Percentiles rank a stretch among this genome's conserved stretches.
Evolutionary conservation across 106 monocot species (phyloP).

Genomic region (Agapanthus africanus): DNA sequence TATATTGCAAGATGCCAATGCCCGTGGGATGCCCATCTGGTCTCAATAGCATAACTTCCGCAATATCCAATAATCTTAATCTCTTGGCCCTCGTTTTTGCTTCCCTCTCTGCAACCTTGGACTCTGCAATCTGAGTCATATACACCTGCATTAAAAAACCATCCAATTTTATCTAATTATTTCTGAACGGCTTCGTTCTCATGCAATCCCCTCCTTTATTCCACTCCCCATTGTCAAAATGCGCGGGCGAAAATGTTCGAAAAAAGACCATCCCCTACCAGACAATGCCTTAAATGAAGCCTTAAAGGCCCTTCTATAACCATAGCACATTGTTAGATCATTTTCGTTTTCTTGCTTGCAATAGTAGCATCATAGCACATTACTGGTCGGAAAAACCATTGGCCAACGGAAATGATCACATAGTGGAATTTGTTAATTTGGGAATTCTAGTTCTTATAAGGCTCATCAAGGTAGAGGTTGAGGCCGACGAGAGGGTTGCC

Average conservation of each 20-base stretch:
- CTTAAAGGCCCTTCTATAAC: no score
- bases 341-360: background rate
- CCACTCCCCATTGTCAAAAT: conserved; percentile 35
- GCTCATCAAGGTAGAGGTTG: conserved; percentile 18
- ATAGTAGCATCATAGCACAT: conserved; percentile 12
- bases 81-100: conserved; percentile 26
- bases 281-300: background rate
- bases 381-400: conserved; percentile 21
- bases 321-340: conserved; percentile 1
- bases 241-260: background rate
- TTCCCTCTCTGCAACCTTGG: conserved; percentile 23
- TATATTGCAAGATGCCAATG: conserved; percentile 30
- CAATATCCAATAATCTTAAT: conserved; percentile 35
- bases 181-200: conserved; percentile 24
- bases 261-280: conserved; percentile 5
- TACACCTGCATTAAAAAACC: conserved; percentile 22
- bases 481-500: background rate
- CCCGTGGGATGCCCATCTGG: conserved; percentile 58
- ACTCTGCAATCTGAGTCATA: conserved; percentile 32
- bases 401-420: conserved; percentile 16
- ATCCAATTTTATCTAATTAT: conserved; percentile 15
- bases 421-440: conserved; percentile 14
- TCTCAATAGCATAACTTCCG: conserved; percentile 30
- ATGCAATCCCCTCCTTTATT: conserved; percentile 38
- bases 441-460: conserved; percentile 6